Evolutionary conservation across 106 monocot genomes (phyloP).

Genomic region (Amphibolis antarctica): DNA sequence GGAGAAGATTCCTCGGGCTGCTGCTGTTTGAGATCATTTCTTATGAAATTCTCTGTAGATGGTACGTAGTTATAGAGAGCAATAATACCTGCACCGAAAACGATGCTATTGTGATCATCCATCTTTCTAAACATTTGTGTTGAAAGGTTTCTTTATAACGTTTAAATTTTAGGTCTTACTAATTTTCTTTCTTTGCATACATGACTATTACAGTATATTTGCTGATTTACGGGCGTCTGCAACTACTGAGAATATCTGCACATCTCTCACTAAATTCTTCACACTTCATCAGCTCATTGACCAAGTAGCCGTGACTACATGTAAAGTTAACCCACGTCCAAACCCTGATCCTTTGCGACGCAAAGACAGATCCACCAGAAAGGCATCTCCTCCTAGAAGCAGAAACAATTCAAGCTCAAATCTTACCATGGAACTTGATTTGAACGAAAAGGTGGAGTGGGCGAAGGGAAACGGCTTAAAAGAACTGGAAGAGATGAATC

Average conservation of each 20-base stretch:
- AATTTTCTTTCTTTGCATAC: neutral
- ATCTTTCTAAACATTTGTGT: too few species aligned
- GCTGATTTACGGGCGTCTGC: conserved; percentile 47
- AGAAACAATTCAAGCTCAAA: conserved; percentile 25
- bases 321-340: conserved; percentile 12
- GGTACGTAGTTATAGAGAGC: too few species aligned
- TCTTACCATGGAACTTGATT: conserved; percentile 9
- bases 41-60: too few species aligned
- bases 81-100: too few species aligned
- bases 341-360: conserved; percentile 3
- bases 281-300: conserved; percentile 43
- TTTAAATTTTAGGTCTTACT: neutral
- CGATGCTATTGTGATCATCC: too few species aligned
- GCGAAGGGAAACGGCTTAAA: conserved; percentile 40
- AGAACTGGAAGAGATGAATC: conserved; percentile 49
- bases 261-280: conserved; percentile 69
- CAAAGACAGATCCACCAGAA: conserved; percentile 19
- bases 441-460: conserved; percentile 68
- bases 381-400: conserved; percentile 8
- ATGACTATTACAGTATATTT: conserved; percentile 52
- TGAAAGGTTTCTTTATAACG: too few species aligned
- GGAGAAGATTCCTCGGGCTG: too few species aligned
- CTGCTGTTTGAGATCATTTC: too few species aligned
- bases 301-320: conserved; percentile 19
- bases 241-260: conserved; percentile 30